Evolutionary conservation across 805 yeast species (phyloP).

Genomic region (Ogataea kodamae): DNA sequence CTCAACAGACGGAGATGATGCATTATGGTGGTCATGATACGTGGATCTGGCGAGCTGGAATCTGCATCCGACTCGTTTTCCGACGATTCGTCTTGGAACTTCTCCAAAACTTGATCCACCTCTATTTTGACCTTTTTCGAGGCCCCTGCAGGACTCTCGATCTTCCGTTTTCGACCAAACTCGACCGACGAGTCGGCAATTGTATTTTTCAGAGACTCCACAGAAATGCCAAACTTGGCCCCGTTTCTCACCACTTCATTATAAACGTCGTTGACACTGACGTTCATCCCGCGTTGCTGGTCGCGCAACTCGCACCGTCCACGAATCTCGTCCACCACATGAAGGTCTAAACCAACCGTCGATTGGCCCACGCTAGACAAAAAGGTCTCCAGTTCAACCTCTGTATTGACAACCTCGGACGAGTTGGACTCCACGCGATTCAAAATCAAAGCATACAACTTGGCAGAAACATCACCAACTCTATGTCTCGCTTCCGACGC

Average conservation of each 20-base stretch:
- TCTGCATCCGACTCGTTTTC: slow-evolving; percentile 30
- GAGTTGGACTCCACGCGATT: slow-evolving; percentile 54
- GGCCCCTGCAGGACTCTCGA: slow-evolving; percentile 6
- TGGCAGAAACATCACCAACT: slow-evolving; percentile 65
- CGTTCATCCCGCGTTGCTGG: slow-evolving; percentile 34
- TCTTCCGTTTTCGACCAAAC: slow-evolving; percentile 15
- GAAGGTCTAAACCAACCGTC: slow-evolving; percentile 34
- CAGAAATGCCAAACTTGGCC: slow-evolving; percentile 34
- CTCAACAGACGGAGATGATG: slow-evolving; percentile 70
- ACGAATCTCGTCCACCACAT: slow-evolving; percentile 20
- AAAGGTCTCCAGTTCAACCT: slow-evolving; percentile 25
- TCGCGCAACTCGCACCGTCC: slow-evolving; percentile 33
- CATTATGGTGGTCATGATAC: slow-evolving; percentile 25
- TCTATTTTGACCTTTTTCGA: slow-evolving; percentile 30
- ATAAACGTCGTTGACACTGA: slow-evolving; percentile 43
- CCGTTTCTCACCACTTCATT: slow-evolving; percentile 30
- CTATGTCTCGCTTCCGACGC: slow-evolving; percentile 60
- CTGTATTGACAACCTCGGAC: slow-evolving; percentile 30
- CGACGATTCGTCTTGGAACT: slow-evolving; percentile 21
- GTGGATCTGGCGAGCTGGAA: slow-evolving; percentile 20
- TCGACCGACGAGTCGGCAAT: slow-evolving; percentile 36
- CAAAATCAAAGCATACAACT: slow-evolving; percentile 59
- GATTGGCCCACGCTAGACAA: slow-evolving; percentile 32
- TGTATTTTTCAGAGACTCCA: slow-evolving; percentile 34
- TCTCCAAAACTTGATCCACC: slow-evolving; percentile 28